Evolutionary conservation across 257 asterid species (phyloP), one percentile per base, ranked within the genome.

Genomic region (Buddleja alternifolia): DNA sequence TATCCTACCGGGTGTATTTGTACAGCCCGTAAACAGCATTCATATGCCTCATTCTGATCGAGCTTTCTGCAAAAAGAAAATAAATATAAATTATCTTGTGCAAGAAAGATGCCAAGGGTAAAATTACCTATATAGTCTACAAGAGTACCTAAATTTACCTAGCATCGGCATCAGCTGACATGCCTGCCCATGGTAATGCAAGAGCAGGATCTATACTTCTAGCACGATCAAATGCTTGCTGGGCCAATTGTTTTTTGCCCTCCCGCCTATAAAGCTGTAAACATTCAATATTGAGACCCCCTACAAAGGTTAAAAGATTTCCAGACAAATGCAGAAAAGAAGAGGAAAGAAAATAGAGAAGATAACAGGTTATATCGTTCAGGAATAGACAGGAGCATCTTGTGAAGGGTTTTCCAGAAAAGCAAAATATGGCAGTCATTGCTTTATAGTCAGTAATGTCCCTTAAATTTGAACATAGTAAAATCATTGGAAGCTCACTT

Each of bases 191-290:
- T 15, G 99, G 96, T 76, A 94, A 73, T 60, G 96, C 89, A 79
- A 94, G 97, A 45, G 96, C 83, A 66, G 97, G 99, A 78, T 94
- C 99, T 78, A 94, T 94, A 77, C 99, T 94, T 83, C 99, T 87
- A 54, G 99, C 97, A 73, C 83, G 91, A 80, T 93, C 97, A 80
- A 93, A 90, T 72, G 99, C 95, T 79, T 77, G 91, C 75, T 87
- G 96, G n/a, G 96, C 97, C 78, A 89, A 72, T 73, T 82, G 86
- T 63, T 69, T 79, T 84, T 88, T 63, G 48, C 87, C 97, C 73
- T 76, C 93, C 73, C 67, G 66, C 77, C 97, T 84, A 70, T 90
- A 90, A 71, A 93, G 85, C 99, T 93, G 82, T 66, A 77, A 56
- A 71, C 53, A 65, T 15, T 65, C 82, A 63, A 56, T 63, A 73